Base-by-base conservation (phyloP, 495 filamentous ascomycete species). In the Xylaria cubensis region DNA sequence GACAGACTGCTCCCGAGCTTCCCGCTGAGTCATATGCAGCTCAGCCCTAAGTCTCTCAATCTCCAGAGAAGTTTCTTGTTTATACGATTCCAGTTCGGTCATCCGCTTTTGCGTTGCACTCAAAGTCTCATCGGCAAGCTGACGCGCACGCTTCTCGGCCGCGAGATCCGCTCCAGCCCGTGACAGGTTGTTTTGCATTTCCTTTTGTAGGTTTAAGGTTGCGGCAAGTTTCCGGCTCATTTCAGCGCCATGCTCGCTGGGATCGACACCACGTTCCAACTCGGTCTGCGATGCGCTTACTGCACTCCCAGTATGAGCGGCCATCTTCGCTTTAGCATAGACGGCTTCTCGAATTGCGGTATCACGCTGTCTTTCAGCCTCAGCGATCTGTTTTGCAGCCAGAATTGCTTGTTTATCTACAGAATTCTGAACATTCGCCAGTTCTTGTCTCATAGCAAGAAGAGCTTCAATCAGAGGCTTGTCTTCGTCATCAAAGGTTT, bases 321-420 rank as follows among this genome's bases (percentile, higher is more conserved):
- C 96, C 21, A 97, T 85, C 76, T 94, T 97, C 8, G 97, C 93
- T 76, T 97, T 97, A 29, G 94, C 94, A 83, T 98, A 98, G 1
- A 94, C 92, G 0, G 97, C 96, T 80, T 98, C 97, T 72, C 89
- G 91, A 51, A 99, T 88, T 21, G 96, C 96, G 24, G 92, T 90
- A 82, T 99, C 97, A 63, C 97, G 86, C 80, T 98, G 95, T 72
- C 92, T 93, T 79, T 98, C 96, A 9, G 96, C 90, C 76, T 97
- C 94, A 3, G 95, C 95, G 74, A 99, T 93, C 70, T 93, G 89
- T 76, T 92, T 93, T 4, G 94, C 95, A 6, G 97, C 94, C 44
- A 92, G 85, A 12, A 91, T 84, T 13, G 93, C 92, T 82, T 98
- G 95, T 51, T 92, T 87, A 72, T 97, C 94, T 15, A 99, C 90